Evolutionary conservation across 768 basidiomycete genomes (phyloP).

Genomic region (Leccinum disarticulatum): DNA sequence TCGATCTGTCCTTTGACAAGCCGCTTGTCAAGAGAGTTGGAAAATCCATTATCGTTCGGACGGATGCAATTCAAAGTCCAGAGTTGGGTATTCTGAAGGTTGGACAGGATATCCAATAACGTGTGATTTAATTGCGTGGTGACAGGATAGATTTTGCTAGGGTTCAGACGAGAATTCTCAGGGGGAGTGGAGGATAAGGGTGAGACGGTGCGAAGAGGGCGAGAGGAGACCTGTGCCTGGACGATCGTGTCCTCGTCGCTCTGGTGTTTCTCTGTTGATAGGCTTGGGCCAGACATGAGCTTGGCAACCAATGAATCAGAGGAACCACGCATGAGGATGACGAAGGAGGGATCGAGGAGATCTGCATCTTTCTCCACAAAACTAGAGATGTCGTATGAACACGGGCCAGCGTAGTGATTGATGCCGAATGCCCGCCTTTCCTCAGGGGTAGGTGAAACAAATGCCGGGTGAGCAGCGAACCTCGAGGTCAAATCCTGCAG

Average conservation of each 20-base stretch:
- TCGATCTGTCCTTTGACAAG: conserved; percentile 58
- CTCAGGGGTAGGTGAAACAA: conserved; percentile 40
- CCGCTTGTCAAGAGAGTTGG: conserved; percentile 64
- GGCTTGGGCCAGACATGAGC: conserved; percentile 60
- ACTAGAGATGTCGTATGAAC: conserved; percentile 49
- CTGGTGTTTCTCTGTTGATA: conserved; percentile 57
- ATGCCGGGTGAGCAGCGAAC: conserved; percentile 53
- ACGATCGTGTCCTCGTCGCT: conserved; percentile 58
- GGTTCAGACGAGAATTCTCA: conserved; percentile 46
- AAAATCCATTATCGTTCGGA: conserved; percentile 62
- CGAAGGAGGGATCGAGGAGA: conserved; percentile 55
- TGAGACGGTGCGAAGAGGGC: conserved; percentile 51
- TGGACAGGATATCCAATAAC: conserved; percentile 46
- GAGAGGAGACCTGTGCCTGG: conserved; percentile 62
- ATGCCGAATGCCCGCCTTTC: conserved; percentile 60
- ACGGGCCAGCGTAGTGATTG: conserved; percentile 58
- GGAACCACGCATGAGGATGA: conserved; percentile 51
- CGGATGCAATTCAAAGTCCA: conserved; percentile 64
- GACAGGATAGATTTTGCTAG: conserved; percentile 54
- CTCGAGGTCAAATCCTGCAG: conserved; percentile 48
- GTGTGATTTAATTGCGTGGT: conserved; percentile 58
- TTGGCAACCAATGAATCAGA: conserved; percentile 55
- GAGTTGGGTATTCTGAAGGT: conserved; percentile 43
- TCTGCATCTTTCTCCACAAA: conserved; percentile 54
- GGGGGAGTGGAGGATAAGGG: conserved; percentile 30